These are phyloP conservation scores for Zymoseptoria pseudotritici DNA, from an alignment of 2,329 filamentous ascomycete species.

Conservation along the genomic window DNA sequence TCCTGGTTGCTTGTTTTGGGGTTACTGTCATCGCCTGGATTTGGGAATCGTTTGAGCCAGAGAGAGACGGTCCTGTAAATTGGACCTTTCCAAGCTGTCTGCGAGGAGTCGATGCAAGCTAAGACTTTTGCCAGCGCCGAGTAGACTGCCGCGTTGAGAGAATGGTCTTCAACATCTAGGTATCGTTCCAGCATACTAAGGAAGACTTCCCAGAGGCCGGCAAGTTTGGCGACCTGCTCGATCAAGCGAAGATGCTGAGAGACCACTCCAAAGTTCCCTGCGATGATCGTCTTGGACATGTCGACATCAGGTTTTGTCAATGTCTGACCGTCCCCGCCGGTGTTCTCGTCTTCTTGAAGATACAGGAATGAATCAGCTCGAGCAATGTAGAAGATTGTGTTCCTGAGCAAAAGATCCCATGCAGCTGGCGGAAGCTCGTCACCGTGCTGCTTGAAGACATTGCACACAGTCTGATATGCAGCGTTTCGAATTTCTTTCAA, in stretches of 20 bases:
- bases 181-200: constrained; percentile 58
- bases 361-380: constrained; percentile 31
- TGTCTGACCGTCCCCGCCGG: background rate
- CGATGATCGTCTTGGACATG: constrained; percentile 66
- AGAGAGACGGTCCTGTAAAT: constrained; percentile 23
- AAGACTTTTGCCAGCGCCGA: constrained; percentile 34
- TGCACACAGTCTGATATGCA: constrained; percentile 81
- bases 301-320: constrained; percentile 33
- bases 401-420: constrained; percentile 76
- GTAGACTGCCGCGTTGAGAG: constrained; percentile 38
- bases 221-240: constrained; percentile 58
- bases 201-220: constrained; percentile 67
- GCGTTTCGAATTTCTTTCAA: constrained; percentile 73
- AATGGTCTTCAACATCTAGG: constrained; percentile 34
- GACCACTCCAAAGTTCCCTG: constrained; percentile 64
- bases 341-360: constrained; percentile 3
- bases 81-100: constrained; percentile 21
- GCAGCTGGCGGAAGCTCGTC: constrained; percentile 68
- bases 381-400: constrained; percentile 72
- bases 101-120: constrained; percentile 20
- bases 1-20: constrained; percentile 55
- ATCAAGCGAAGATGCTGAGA: constrained; percentile 70
- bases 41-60: constrained; percentile 27
- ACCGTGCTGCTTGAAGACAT: constrained; percentile 87
- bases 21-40: constrained; percentile 6